Evolutionary conservation across 179 eudicot genomes (phyloP), one percentile per base, ranked within the genome.

Genomic region (Drosera spatulata): DNA sequence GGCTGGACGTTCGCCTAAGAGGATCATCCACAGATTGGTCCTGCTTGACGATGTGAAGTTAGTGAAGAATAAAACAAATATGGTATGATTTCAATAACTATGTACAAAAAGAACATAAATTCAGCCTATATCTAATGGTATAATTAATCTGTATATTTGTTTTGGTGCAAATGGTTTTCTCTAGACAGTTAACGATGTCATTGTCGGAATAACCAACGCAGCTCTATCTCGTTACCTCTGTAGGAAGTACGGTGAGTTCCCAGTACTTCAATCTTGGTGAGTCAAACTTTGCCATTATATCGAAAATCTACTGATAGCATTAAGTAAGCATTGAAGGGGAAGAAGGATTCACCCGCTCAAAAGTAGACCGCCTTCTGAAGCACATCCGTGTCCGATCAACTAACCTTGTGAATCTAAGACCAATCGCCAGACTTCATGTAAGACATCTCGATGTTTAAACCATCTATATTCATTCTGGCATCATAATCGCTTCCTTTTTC

Each of bases 161-260:
- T 1, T 5, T 52, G 55, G 13, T n/a, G n/a, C 33, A 38, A 54
- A 54, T 49, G 38, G 22, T 41, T 55, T 65, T 13, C 57, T 69
- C 58, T 70, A 88, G 96, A 83, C 90, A 2, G 72, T 88, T 51
- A 88, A 83, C 53, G 94, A 85, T 65, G 96, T 88, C 53, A 56
- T 81, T 7, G 53, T 88, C 22, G 96, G 91, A 63, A 73, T 88
- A 14, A 83, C 86, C 10, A 82, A 81, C 46, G 94, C 94, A 12
- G 96, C 85, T 12, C 62, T 88, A 14, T 83, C 85, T 0, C 74
- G 69, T 53, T 86, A 88, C 65, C 81, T 85, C 55, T 75, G 75
- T 69, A 73, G 70, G 48, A 75, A 66, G 59, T 83, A 79, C 22
- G 85, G 96, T 88, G 2, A 66, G 78, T 76, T 48, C 49, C 52